phyloP scores from a whole-genome alignment of 768 basidiomycete genomes.

The Suillus placidus region DNA sequence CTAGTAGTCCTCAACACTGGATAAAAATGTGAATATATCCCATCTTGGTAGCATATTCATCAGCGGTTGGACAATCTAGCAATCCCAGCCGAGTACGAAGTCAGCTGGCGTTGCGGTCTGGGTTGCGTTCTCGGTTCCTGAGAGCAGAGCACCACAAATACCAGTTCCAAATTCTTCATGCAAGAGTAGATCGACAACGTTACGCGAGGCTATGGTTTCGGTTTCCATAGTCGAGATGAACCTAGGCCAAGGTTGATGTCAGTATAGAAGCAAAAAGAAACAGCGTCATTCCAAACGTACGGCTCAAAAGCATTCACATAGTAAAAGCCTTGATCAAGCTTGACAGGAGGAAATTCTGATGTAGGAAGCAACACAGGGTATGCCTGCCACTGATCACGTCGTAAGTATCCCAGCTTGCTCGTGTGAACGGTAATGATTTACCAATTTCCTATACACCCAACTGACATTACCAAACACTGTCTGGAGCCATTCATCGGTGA shows the following conservation, averaged over 20 bases:
- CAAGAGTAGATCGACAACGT: slow-evolving; percentile 79
- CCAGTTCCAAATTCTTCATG: slow-evolving; percentile 70
- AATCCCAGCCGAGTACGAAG: slow-evolving; percentile 79
- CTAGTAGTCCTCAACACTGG: not conserved
- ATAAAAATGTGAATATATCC: not conserved
- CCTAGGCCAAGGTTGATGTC: slow-evolving; percentile 35
- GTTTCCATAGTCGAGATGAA: slow-evolving; percentile 96
- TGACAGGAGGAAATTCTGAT: slow-evolving; percentile 71
- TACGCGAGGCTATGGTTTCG: slow-evolving; percentile 80
- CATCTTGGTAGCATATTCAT: not conserved
- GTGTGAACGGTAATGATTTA: slow-evolving; percentile 26
- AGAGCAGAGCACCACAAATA: slow-evolving; percentile 59
- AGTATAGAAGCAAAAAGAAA: slow-evolving; percentile 8
- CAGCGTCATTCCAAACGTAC: slow-evolving; percentile 44
- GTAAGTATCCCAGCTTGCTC: slow-evolving; percentile 11
- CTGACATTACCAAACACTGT: slow-evolving; percentile 70
- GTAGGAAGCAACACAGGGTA: slow-evolving; percentile 76
- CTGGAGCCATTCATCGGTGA: slow-evolving; percentile 73
- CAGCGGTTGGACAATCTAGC: slow-evolving; percentile 38
- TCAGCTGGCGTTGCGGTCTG: slow-evolving; percentile 30
- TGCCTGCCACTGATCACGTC: slow-evolving; percentile 67
- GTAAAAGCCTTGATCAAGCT: slow-evolving; percentile 77
- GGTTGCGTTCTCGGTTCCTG: slow-evolving; percentile 25
- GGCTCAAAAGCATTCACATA: slow-evolving; percentile 94
- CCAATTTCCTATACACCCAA: slow-evolving; percentile 86